phyloP scores from a whole-genome alignment of 805 yeast genomes.

The Ogataea glucozyma region DNA sequence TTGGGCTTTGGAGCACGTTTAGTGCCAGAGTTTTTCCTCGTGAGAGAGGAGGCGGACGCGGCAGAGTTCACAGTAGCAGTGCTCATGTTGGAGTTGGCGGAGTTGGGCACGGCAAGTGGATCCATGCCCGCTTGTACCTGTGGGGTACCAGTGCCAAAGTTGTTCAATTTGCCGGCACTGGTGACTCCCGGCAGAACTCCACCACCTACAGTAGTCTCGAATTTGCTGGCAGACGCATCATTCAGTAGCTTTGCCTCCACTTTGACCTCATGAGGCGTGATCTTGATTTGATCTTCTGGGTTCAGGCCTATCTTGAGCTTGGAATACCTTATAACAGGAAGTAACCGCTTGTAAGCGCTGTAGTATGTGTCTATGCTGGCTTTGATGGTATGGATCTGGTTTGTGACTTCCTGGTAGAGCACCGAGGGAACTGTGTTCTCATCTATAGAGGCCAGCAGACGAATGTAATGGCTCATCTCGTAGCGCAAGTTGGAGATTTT shows the following conservation, averaged over 20 bases:
- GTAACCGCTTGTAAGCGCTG: conserved; percentile 43
- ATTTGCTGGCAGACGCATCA: conserved; percentile 14
- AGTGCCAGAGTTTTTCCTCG: conserved; percentile 2
- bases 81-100: conserved; percentile 2
- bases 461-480: conserved; percentile 40
- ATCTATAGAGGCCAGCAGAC: conserved; percentile 43
- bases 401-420: conserved; percentile 38
- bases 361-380: conserved; percentile 44
- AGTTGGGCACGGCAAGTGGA: neutral
- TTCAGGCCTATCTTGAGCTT: conserved; percentile 52
- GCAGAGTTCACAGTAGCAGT: conserved; percentile 1
- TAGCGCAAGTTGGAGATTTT: conserved; percentile 37
- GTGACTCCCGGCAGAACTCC: neutral
- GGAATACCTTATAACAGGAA: conserved; percentile 52
- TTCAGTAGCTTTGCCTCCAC: conserved; percentile 21
- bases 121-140: neutral
- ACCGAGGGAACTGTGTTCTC: conserved; percentile 46
- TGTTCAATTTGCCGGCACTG: neutral
- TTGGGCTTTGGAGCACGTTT: conserved; percentile 7
- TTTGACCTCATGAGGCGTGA: conserved; percentile 27
- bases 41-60: conserved; percentile 1
- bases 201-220: conserved; percentile 4
- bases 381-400: conserved; percentile 39
- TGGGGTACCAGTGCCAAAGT: neutral
- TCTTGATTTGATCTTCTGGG: conserved; percentile 45